phyloP scores from a whole-genome alignment of 805 yeast species.

The Scheffersomyces lignosus region DNA sequence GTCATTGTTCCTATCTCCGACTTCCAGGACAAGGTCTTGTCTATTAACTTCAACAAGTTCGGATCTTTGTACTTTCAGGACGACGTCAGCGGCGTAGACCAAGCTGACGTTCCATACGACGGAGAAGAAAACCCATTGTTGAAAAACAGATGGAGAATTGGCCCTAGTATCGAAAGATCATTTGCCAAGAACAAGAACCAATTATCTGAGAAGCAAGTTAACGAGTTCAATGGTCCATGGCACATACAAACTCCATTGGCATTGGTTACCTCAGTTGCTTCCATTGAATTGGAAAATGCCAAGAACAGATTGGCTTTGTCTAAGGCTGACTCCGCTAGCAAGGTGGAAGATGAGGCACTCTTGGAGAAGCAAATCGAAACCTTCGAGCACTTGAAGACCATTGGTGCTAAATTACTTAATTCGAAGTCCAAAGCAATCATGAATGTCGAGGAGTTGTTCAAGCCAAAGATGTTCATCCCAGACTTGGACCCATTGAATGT shows the following conservation, averaged over 20 bases:
- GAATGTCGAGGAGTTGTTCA: slow-evolving; percentile 58
- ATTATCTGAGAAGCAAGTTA: slow-evolving; percentile 50
- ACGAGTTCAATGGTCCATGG: slow-evolving; percentile 78
- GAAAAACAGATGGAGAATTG: slow-evolving; percentile 79
- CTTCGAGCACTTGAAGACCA: slow-evolving; percentile 56
- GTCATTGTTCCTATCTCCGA: slow-evolving; percentile 77
- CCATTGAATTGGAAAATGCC: slow-evolving; percentile 63
- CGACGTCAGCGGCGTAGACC: slow-evolving; percentile 54
- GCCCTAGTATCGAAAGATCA: slow-evolving; percentile 81
- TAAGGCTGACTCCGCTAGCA: slow-evolving; percentile 52
- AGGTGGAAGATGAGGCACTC: slow-evolving; percentile 40
- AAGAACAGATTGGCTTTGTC: slow-evolving; percentile 53
- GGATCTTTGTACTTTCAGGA: slow-evolving; percentile 83
- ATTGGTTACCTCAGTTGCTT: slow-evolving; percentile 62
- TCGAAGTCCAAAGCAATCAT: slow-evolving; percentile 56
- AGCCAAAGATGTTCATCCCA: slow-evolving; percentile 74
- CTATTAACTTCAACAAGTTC: slow-evolving; percentile 62
- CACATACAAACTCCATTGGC: slow-evolving; percentile 54
- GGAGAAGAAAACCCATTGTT: slow-evolving; percentile 60
- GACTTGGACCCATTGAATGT: slow-evolving; percentile 93
- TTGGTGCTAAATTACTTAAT: slow-evolving; percentile 62
- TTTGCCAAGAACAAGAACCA: slow-evolving; percentile 68
- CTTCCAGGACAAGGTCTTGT: slow-evolving; percentile 55
- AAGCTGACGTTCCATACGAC: slow-evolving; percentile 49
- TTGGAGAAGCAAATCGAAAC: slow-evolving; percentile 56